These are phyloP conservation scores for Daucus carota DNA, from an alignment of 129 eudicot species.

Conservation along the genomic window DNA sequence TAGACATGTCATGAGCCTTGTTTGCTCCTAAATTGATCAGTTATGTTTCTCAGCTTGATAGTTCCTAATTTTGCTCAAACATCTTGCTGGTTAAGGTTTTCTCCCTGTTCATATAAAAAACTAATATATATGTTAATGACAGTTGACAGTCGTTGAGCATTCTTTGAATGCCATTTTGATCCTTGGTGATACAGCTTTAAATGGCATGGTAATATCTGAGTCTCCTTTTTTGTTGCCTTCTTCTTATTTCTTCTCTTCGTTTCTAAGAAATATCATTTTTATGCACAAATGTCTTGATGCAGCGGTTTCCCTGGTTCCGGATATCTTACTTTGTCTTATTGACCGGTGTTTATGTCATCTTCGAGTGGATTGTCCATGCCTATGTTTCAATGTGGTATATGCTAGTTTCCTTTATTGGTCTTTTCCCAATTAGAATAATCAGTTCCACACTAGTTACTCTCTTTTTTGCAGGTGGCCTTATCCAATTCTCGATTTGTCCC, in stretches of 20 bases:
- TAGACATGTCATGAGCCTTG: background rate
- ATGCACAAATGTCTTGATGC: conserved; percentile 22
- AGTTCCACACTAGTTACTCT: background rate
- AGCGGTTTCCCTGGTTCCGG: conserved; percentile 76
- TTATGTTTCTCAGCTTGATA: background rate
- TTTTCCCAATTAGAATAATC: background rate
- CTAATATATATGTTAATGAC: conserved; percentile 13
- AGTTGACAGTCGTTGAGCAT: conserved; percentile 70
- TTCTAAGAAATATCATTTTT: background rate
- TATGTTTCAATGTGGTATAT: conserved; percentile 53
- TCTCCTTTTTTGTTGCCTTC: background rate
- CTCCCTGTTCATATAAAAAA: background rate
- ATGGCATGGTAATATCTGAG: conserved; percentile 48
- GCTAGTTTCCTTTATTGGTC: background rate
- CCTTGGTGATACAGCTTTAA: conserved; percentile 69
- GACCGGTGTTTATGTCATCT: conserved; percentile 61
- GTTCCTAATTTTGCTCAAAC: background rate
- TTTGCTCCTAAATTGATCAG: background rate
- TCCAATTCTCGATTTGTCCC: conserved; percentile 67
- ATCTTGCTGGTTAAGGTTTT: background rate
- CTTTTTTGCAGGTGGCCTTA: conserved; percentile 80
- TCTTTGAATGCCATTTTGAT: conserved; percentile 56
- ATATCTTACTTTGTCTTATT: conserved; percentile 55
- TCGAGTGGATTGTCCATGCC: conserved; percentile 79
- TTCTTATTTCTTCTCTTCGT: background rate